Percentiles rank a stretch among this genome's conserved stretches.
Evolutionary conservation across 345 rosid genomes (phyloP).

Genomic region (Linum tenue): DNA sequence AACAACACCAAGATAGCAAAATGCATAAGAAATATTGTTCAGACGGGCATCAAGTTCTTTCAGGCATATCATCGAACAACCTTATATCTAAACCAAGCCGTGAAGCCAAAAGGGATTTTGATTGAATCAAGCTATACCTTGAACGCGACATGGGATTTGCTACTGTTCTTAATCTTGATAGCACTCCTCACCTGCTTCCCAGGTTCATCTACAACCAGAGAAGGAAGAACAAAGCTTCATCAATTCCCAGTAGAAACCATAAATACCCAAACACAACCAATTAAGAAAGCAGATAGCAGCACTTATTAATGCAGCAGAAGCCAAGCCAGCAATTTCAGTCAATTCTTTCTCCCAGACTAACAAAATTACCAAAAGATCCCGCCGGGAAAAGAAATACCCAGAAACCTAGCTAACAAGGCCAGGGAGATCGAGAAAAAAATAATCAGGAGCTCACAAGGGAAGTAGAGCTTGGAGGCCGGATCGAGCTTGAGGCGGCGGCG

Average conservation of each 20-base stretch:
- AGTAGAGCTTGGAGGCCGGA: conserved; percentile 76
- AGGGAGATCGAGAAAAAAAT: background rate
- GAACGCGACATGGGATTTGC: conserved; percentile 89
- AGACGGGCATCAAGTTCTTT: background rate
- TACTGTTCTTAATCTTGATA: conserved; percentile 78
- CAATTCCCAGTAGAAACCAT: background rate
- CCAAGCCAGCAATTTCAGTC: background rate
- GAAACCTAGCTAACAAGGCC: too few relatives aligned
- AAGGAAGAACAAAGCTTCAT: background rate
- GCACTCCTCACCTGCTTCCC: conserved; percentile 98
- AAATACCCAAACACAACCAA: background rate
- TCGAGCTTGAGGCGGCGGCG: conserved; percentile 88
- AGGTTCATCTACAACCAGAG: conserved; percentile 58
- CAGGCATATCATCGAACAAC: background rate
- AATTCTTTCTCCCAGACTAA: background rate
- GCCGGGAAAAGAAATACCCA: too few relatives aligned
- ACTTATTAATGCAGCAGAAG: too few relatives aligned
- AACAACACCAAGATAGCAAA: background rate
- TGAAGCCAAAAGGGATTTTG: conserved; percentile 1
- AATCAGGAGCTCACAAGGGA: conserved; percentile 54
- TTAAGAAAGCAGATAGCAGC: background rate
- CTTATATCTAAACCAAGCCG: conserved; percentile 13
- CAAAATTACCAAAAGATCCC: background rate
- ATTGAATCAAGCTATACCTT: conserved; percentile 40
- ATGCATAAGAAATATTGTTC: background rate